Evolutionary conservation across 306 rosid genomes (phyloP).

Genomic region (Prunus fruticosa): DNA sequence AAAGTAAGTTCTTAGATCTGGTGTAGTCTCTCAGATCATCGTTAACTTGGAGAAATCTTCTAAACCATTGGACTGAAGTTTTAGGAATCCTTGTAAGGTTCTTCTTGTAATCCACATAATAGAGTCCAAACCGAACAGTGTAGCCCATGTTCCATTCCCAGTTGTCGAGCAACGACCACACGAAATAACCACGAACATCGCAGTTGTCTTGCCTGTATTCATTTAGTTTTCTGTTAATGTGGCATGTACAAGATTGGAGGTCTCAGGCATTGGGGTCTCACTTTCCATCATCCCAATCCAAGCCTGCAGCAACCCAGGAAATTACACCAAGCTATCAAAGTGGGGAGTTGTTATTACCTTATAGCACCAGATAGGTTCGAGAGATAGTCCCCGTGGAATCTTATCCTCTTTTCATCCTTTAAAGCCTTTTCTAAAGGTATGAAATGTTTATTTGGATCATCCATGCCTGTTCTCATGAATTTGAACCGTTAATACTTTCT

Average conservation of each 20-base stretch:
- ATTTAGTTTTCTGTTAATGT: conserved; percentile 16
- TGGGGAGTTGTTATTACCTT: conserved; percentile 42
- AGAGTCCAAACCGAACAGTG: conserved; percentile 83
- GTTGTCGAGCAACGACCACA: conserved; percentile 93
- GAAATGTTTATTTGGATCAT: conserved; percentile 59
- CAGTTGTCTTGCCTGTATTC: conserved; percentile 70
- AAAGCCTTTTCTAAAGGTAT: conserved; percentile 49
- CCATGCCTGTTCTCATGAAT: conserved; percentile 64
- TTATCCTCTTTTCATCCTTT: conserved; percentile 75
- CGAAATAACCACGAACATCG: conserved; percentile 78
- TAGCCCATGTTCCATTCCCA: conserved; percentile 99
- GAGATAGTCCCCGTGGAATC: conserved; percentile 76
- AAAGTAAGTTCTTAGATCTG: conserved; percentile 26
- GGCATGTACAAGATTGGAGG: background rate
- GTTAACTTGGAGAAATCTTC: conserved; percentile 51
- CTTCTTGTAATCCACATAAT: conserved; percentile 75
- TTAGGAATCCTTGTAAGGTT: conserved; percentile 91
- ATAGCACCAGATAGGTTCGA: conserved; percentile 87
- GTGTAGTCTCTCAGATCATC: conserved; percentile 4
- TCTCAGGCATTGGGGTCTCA: background rate
- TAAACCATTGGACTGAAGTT: conserved; percentile 77
- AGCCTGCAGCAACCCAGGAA: background rate
- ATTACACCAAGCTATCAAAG: background rate
- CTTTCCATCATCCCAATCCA: background rate
- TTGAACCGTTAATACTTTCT: background rate